Conservation (phyloP, 2,329 filamentous ascomycete genomes). For the Pseudogymnoascus sp. region DNA sequence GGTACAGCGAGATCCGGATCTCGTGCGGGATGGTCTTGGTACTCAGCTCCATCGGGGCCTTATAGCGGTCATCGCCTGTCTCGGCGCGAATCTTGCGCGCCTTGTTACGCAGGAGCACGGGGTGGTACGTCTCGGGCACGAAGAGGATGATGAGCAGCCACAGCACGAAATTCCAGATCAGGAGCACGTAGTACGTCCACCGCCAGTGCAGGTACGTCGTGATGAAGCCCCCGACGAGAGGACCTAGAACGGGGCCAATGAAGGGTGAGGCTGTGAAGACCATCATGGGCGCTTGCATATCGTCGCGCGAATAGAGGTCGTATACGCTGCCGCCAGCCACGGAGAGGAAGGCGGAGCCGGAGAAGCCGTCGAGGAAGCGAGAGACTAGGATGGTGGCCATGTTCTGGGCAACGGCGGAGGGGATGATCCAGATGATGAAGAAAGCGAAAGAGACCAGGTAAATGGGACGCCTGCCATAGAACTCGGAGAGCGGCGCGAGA, state of each 20-base stretch:
- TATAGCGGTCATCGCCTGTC: constrained; percentile 71
- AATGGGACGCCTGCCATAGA: constrained; percentile 76
- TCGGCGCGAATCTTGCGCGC: constrained; percentile 62
- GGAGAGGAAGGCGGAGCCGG: constrained; percentile 61
- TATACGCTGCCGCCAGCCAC: constrained; percentile 83
- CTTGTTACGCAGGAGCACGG: constrained; percentile 66
- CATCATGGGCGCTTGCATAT: constrained; percentile 77
- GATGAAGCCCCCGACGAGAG: constrained; percentile 70
- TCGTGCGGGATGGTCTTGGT: constrained; percentile 60
- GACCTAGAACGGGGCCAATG: constrained; percentile 53
- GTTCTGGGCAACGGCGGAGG: constrained; percentile 73
- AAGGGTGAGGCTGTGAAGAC: constrained; percentile 65
- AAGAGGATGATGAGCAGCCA: constrained; percentile 59
- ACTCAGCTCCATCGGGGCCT: constrained; percentile 68
- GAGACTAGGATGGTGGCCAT: constrained; percentile 72
- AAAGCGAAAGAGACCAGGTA: constrained; percentile 69
- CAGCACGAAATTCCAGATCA: constrained; percentile 72
- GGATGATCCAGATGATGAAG: constrained; percentile 75
- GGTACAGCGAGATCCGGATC: constrained; percentile 51
- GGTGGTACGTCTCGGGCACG: constrained; percentile 84
- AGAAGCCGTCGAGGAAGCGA: constrained; percentile 70
- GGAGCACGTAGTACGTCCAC: constrained; percentile 77
- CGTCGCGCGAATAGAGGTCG: constrained; percentile 63
- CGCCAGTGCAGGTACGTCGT: too few relatives aligned
- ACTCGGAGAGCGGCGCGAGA: constrained; percentile 52